Base-by-base conservation (phyloP, 2,329 filamentous ascomycete species). In the Neonectria neomacrospora region DNA sequence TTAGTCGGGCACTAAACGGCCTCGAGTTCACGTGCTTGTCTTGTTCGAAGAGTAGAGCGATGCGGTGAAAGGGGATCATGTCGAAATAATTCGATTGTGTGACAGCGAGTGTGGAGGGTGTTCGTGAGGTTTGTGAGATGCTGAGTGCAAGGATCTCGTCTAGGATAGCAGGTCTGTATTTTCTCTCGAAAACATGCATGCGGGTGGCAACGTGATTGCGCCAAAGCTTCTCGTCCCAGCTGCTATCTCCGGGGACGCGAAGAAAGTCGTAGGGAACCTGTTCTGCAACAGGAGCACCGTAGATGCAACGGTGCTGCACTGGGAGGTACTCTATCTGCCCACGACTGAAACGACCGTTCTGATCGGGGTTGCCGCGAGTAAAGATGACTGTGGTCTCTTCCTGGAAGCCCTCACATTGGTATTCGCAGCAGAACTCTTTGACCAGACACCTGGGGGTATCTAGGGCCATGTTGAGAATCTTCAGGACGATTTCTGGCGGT, bases 101-200 rank as follows among this genome's bases (percentile, higher is more conserved):
- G 37, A 41, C 14, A 6, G 5, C 8, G 8, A 41, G 23, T 26
- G 6, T 26, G 23, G 23, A 6, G 23, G 23, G 23, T 26, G 6
- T 6, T 26, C 16, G n/a, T 16, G 7, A 7, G 16, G 8, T 3
- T 26, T 26, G 23, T 26, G 6, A 26, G 37, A 18, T 41, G n/a
- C 37, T 5, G 1, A 4, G 7, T 20, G 9, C n/a, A 18, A 41
- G 18, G 10, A 20, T 4, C 14, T 37, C 14, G 34, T 3, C 63
- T 50, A 18, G 8, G 5, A 68, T 9, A 5, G 37, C 39, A 12
- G 58, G 42, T 9, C 16, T 23, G n/a, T 47, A 34, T 11, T 34
- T 12, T 16, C 42, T 32, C 2, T 68, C 57, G 10, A 64, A 67
- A 10, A 68, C 41, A 18, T 54, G 64, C 8, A 67, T 18, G 9